These are phyloP conservation scores for Lactifluus hygrophoroides DNA, from an alignment of 768 basidiomycete genomes.

Conservation along the genomic window DNA sequence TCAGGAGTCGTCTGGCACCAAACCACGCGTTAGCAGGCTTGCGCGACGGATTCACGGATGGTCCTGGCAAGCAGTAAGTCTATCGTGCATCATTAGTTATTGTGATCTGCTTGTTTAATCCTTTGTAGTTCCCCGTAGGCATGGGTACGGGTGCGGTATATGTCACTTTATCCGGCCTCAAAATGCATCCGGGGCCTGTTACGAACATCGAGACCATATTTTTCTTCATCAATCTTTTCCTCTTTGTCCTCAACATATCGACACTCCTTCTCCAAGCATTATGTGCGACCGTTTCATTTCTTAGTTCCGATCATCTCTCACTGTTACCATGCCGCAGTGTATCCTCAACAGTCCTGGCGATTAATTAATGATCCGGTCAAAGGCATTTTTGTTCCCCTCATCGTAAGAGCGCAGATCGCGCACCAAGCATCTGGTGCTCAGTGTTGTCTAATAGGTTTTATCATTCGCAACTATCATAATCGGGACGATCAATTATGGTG, in stretches of 20 bases:
- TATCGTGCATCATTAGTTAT: background rate
- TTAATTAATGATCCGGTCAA: constrained; percentile 38
- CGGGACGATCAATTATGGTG: constrained; percentile 39
- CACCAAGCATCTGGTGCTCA: background rate
- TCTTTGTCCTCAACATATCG: constrained; percentile 36
- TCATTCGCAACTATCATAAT: constrained; percentile 44
- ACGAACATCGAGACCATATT: constrained; percentile 35
- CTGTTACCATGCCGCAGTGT: constrained; percentile 27
- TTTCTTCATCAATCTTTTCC: constrained; percentile 38
- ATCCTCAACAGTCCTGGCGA: constrained; percentile 35
- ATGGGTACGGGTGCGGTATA: constrained; percentile 45
- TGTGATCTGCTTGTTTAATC: background rate
- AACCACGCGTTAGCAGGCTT: constrained; percentile 24
- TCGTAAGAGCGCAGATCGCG: constrained; percentile 22
- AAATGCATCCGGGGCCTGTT: constrained; percentile 28
- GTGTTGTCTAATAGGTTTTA: constrained; percentile 29
- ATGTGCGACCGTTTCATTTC: constrained; percentile 24
- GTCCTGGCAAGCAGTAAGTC: constrained; percentile 42
- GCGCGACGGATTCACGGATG: constrained; percentile 42
- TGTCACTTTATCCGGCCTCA: constrained; percentile 37
- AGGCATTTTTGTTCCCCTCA: constrained; percentile 36
- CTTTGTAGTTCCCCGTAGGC: constrained; percentile 38
- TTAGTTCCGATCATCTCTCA: background rate
- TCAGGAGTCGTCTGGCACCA: background rate
- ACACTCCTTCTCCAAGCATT: constrained; percentile 38